Percentiles rank a stretch among this genome's conserved stretches.
Conservation (phyloP, 345 rosid species). For the Lepidium didymum region DNA sequence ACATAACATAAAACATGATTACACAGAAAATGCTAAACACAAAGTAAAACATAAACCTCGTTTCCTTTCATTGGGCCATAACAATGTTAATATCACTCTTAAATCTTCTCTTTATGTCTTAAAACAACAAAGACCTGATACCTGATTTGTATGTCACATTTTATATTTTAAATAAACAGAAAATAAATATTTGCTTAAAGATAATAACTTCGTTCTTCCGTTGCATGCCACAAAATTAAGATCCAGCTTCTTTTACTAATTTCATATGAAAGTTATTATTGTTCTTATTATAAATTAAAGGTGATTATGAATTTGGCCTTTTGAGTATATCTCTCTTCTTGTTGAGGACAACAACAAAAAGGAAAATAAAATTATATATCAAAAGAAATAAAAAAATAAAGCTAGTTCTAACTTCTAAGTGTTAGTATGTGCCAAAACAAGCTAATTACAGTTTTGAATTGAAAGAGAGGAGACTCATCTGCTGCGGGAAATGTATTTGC, state of each 20-base stretch:
- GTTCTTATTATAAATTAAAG: not conserved
- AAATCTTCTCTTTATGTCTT: slow-evolving; percentile 1
- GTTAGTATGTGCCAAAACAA: slow-evolving; percentile 6
- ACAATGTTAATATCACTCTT: not conserved
- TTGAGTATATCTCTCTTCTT: not conserved
- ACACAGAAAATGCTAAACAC: not conserved
- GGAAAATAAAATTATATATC: not conserved
- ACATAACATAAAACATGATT: not conserved
- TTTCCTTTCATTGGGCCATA: slow-evolving; percentile 4
- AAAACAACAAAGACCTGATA: slow-evolving; percentile 11
- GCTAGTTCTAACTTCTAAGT: not conserved
- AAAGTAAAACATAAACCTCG: not conserved
- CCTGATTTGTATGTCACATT: not conserved
- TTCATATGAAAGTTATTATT: not conserved
- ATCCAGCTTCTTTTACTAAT: not conserved
- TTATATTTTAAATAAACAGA: not conserved
- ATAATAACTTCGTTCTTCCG: not conserved
- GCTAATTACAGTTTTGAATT: slow-evolving; percentile 18
- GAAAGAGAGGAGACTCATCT: slow-evolving; percentile 32
- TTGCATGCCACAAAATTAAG: not conserved
- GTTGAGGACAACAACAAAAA: slow-evolving; percentile 2
- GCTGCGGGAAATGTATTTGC: slow-evolving; percentile 11
- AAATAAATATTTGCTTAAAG: not conserved
- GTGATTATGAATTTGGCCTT: slow-evolving; percentile 9
- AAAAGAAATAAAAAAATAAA: not conserved